Evolutionary conservation across 192 early-diverging fungal genomes (phyloP).

Genomic region (Diversispora eburnea): DNA sequence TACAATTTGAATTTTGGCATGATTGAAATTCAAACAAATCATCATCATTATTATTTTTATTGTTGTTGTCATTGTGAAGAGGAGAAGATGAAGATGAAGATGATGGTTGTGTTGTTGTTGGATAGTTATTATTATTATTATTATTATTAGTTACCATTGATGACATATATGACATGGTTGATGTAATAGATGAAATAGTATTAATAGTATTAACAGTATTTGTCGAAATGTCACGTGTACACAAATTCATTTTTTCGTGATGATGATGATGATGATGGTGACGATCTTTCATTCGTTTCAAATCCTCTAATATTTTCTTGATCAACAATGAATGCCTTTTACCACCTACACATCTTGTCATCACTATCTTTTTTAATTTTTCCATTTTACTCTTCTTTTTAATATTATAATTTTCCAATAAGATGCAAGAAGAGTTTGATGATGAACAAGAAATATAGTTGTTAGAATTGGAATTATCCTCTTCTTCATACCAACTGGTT

Average conservation of each 20-base stretch:
- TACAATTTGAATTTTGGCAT: background rate
- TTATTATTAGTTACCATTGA: too few species aligned
- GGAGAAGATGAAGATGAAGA: background rate
- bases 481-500: constrained; percentile 9
- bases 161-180: background rate
- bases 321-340: constrained; percentile 11
- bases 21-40: background rate
- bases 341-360: constrained; percentile 22
- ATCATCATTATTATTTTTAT: background rate
- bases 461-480: background rate
- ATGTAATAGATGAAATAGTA: background rate
- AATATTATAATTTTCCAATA: background rate
- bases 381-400: background rate
- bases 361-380: background rate
- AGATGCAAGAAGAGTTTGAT: too few species aligned
- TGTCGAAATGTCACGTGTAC: background rate
- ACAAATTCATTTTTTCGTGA: background rate
- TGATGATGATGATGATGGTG: background rate
- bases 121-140: too few species aligned
- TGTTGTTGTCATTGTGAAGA: background rate
- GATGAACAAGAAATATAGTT: too few species aligned
- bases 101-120: background rate
- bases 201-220: background rate
- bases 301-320: constrained; percentile 14
- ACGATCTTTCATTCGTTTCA: background rate